phyloP scores from a whole-genome alignment of 805 yeast genomes.

The Starmerella cellae region DNA sequence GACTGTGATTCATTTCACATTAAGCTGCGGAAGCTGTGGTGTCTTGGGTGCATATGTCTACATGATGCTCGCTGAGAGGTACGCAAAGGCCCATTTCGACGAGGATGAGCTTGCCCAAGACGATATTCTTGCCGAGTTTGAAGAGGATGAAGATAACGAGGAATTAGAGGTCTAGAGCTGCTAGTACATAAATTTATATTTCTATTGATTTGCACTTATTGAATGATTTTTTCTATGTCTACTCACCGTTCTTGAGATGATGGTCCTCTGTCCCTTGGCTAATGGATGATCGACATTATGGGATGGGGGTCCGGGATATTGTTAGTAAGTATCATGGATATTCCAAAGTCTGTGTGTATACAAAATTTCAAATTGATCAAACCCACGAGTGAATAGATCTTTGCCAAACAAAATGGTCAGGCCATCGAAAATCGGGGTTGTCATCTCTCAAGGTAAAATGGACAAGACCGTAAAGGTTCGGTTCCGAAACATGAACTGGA shows the following conservation, averaged over 20 bases:
- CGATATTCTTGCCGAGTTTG: constrained; percentile 21
- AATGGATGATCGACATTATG: no score
- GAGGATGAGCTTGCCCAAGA: constrained; percentile 19
- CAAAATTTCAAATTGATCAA: no score
- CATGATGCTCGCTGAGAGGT: constrained; percentile 20
- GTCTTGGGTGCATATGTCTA: constrained; percentile 22
- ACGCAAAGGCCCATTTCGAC: constrained; percentile 20
- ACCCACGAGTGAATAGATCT: no score
- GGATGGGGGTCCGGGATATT: no score
- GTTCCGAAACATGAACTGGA: constrained; percentile 63
- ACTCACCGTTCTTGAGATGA: no score
- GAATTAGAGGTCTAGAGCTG: constrained; percentile 18
- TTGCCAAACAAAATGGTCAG: no score
- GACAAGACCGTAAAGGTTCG: constrained; percentile 88
- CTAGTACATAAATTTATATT: no score
- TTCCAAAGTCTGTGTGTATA: no score
- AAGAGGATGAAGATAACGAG: constrained; percentile 22
- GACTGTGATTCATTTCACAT: constrained; percentile 13
- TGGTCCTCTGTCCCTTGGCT: no score
- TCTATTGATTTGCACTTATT: no score
- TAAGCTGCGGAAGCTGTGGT: constrained; percentile 21
- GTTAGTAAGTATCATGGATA: no score
- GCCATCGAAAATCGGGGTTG: constrained; percentile 84
- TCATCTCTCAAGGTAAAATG: constrained; percentile 93
- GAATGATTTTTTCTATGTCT: no score